Base-by-base conservation (phyloP, 2,329 filamentous ascomycete genomes). In the Sporothrix pseudoabietina region DNA sequence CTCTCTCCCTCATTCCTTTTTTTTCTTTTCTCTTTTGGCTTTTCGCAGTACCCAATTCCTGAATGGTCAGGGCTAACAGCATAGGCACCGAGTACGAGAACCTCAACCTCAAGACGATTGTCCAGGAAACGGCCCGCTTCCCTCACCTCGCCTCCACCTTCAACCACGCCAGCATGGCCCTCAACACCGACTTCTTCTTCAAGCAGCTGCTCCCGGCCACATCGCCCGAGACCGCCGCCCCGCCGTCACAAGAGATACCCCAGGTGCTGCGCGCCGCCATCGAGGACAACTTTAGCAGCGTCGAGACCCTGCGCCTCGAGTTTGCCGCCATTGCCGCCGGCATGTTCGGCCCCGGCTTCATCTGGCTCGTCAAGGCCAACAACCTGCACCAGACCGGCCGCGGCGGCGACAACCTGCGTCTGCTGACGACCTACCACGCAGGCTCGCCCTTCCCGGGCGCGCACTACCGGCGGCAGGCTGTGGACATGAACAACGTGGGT, bases 331-430 rank as follows among this genome's bases (percentile, higher is more conserved):
- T 92, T 55, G 95, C 95, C 74, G 87, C 89, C 77, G 88, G 90
- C 84, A 98, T 98, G 94, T 98, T 99, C 84, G 96, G 95, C 72
- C 94, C 95, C 0, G 96, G 96, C 76, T 98, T 97, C 83, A 92
- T 98, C 80, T 99, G 96, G 96, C 90, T 99, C 75, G 92, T 98
- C 79, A 89, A 89, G 77, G 74, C 75, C 52, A 73, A 74, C 59
- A 75, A 75, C 54, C 71, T 76, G 52, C 66, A 75, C 49, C 66
- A 74, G 72, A 54, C 74, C n/a, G 75, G 73, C 72, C 74, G 74
- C 70, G 74, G 72, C 71, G 73, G 75, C 66, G 77, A 75, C 71
- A 77, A 76, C 71, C 86, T 86, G 83, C 89, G 90, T 78, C 88
- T 99, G 79, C 87, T 99, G 74, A 87, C 90, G 78, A 99, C 96